Conservation (phyloP, 176 grass and related monocot species). For the Hordeum marinum region DNA sequence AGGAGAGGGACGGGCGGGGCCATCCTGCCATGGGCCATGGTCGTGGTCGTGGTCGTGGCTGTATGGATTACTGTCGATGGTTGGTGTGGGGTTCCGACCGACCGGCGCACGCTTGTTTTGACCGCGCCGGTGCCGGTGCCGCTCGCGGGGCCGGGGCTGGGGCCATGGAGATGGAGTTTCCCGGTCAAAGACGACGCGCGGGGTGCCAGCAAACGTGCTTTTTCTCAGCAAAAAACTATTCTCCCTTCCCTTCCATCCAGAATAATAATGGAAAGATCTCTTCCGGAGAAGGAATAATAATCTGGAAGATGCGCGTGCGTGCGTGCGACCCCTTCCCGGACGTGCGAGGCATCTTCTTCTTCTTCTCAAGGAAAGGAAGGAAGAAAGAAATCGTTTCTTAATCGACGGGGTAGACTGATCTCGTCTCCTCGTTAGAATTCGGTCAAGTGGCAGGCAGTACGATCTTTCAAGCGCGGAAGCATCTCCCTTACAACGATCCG, state of each 20-base stretch:
- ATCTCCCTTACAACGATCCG: too few relatives aligned
- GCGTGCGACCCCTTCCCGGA: background rate
- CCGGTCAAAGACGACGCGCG: slow-evolving; percentile 28
- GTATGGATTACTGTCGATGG: background rate
- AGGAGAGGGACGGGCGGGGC: background rate
- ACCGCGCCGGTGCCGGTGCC: background rate
- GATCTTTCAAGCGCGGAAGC: too few relatives aligned
- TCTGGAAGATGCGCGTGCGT: background rate
- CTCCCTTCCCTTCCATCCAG: background rate
- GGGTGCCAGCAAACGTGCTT: background rate
- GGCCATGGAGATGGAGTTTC: background rate
- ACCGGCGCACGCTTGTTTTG: slow-evolving; percentile 31
- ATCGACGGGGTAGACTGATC: background rate
- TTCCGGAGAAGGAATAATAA: too few relatives aligned
- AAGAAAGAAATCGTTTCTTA: background rate
- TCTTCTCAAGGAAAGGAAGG: too few relatives aligned
- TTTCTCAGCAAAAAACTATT: too few relatives aligned
- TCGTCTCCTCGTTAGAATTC: background rate
- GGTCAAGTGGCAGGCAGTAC: too few relatives aligned
- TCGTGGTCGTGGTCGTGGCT: background rate
- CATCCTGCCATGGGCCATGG: background rate
- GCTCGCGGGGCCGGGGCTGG: background rate
- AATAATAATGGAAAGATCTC: too few relatives aligned
- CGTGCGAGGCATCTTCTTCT: background rate
- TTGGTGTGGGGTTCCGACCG: slow-evolving; percentile 11